Conservation (phyloP, 2,329 filamentous ascomycete genomes). For the Immersiporthe knoxdaviesiana region DNA sequence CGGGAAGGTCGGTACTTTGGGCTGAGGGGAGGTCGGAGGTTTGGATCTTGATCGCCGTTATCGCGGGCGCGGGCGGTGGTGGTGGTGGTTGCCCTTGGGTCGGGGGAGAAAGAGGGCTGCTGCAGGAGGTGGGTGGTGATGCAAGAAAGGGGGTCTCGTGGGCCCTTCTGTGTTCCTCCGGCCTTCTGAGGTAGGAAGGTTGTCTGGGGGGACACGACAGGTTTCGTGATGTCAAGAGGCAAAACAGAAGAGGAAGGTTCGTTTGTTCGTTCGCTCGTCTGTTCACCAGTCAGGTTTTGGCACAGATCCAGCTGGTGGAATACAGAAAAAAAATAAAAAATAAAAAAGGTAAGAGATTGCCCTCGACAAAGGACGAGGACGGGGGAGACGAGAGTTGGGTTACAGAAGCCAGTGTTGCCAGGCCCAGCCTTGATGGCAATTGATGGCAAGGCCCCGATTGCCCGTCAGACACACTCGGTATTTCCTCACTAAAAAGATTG, state of each 20-base stretch:
- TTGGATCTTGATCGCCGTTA: conserved; percentile 3
- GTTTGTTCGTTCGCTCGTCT: neutral
- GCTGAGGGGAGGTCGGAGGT: conserved; percentile 3
- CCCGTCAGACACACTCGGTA: neutral
- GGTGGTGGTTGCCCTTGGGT: neutral
- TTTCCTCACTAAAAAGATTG: too few species aligned
- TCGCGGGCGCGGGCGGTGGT: neutral
- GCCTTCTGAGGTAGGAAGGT: conserved; percentile 16
- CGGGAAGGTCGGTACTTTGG: conserved; percentile 12
- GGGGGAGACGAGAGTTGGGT: neutral
- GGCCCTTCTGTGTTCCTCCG: conserved; percentile 1
- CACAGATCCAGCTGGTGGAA: neutral
- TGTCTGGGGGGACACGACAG: neutral
- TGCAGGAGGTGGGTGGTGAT: neutral
- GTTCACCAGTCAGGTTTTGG: neutral
- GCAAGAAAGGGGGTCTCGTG: conserved; percentile 6
- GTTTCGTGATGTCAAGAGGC: conserved; percentile 3
- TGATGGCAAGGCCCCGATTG: neutral
- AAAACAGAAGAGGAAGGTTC: conserved; percentile 14
- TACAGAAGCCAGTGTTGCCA: neutral
- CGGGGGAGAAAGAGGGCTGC: neutral
- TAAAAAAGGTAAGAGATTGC: too few species aligned
- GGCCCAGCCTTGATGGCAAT: neutral
- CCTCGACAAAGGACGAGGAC: neutral
- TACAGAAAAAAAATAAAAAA: too few species aligned